Evolutionary conservation across 1,284 basidiomycete genomes (phyloP).

Genomic region (Pseudozyma sp.): DNA sequence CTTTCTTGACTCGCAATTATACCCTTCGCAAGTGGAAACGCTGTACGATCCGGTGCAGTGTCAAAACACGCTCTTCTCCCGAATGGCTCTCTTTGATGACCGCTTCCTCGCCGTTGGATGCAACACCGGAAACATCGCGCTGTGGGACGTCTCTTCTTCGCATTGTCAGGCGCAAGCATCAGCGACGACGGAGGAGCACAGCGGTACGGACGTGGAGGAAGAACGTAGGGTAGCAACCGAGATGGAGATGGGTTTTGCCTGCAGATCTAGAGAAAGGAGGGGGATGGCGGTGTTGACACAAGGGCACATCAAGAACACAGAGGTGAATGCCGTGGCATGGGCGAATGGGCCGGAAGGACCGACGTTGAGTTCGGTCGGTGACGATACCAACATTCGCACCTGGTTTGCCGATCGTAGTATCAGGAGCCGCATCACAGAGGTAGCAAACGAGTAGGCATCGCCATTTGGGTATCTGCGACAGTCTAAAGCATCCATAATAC

Average conservation of each 20-base stretch:
- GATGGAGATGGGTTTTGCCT: conserved; percentile 26
- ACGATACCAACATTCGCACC: conserved; percentile 59
- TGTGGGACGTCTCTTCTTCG: conserved; percentile 57
- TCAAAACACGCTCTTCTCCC: conserved; percentile 64
- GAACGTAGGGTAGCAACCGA: conserved; percentile 21
- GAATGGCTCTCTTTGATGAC: conserved; percentile 62
- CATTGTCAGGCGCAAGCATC: not conserved
- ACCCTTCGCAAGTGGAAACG: conserved; percentile 18
- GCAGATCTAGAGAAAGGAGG: conserved; percentile 13
- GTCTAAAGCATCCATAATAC: not conserved
- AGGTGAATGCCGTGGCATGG: conserved; percentile 64
- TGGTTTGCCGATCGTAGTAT: conserved; percentile 71
- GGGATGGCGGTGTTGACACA: conserved; percentile 27
- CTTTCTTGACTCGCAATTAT: conserved; percentile 24
- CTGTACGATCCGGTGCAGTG: conserved; percentile 58
- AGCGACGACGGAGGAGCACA: not conserved
- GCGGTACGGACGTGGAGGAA: conserved; percentile 20
- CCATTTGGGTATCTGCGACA: too few relatives aligned
- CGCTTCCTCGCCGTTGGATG: conserved; percentile 64
- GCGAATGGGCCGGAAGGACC: conserved; percentile 57
- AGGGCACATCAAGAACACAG: conserved; percentile 49
- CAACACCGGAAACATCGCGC: conserved; percentile 58
- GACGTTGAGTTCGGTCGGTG: conserved; percentile 57
- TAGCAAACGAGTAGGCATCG: conserved; percentile 10
- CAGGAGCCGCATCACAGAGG: conserved; percentile 6